Evolutionary conservation across 1,139 yeast species (phyloP).

Genomic region (Geotrichum siamense): DNA sequence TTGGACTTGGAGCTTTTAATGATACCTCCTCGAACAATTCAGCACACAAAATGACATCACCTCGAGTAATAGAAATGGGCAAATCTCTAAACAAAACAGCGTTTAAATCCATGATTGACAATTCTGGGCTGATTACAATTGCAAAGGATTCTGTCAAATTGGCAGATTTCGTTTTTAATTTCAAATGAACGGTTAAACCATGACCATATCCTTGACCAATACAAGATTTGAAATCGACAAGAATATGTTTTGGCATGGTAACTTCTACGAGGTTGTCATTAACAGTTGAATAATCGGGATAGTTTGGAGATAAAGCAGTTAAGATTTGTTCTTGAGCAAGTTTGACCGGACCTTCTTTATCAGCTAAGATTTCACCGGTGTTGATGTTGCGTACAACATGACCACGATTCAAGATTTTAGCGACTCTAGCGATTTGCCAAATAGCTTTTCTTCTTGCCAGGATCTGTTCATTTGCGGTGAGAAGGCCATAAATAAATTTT

Average conservation of each 20-base stretch:
- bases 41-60: constrained; percentile 30
- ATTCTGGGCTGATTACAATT: constrained; percentile 57
- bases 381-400: constrained; percentile 66
- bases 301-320: constrained; percentile 66
- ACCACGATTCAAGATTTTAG: constrained; percentile 60
- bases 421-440: constrained; percentile 53
- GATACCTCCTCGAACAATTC: constrained; percentile 30
- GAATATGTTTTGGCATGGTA: constrained; percentile 61
- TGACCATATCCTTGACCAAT: constrained; percentile 47
- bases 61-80: constrained; percentile 48
- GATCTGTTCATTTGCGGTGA: constrained; percentile 52
- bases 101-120: constrained; percentile 56
- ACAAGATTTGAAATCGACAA: constrained; percentile 73
- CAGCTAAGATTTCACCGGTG: constrained; percentile 55
- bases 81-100: constrained; percentile 76
- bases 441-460: constrained; percentile 54
- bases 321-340: constrained; percentile 63
- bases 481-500: constrained; percentile 47
- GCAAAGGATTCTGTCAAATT: constrained; percentile 77
- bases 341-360: constrained; percentile 42
- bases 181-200: constrained; percentile 66
- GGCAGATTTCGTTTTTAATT: constrained; percentile 56
- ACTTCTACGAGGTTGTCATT: constrained; percentile 30
- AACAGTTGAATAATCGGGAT: constrained; percentile 43
- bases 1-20: constrained; percentile 18